phyloP scores from a whole-genome alignment of 2,329 filamentous ascomycete genomes.

The Pseudogymnoascus sp. region DNA sequence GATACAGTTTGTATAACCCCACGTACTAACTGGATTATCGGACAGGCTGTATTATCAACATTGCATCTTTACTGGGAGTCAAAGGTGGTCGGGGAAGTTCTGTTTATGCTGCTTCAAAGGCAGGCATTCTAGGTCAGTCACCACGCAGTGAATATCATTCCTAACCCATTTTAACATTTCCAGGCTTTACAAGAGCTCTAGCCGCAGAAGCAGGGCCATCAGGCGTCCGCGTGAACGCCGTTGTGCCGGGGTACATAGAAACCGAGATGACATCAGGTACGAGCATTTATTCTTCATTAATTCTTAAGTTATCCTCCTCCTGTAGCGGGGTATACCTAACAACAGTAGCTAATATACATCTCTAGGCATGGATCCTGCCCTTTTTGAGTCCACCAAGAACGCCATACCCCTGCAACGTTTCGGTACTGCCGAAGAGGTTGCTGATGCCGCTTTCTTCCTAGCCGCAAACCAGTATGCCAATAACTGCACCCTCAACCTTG shows the following conservation, averaged over 20 bases:
- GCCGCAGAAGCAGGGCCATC: constrained; percentile 53
- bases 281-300: constrained; percentile 12
- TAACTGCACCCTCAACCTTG: constrained; percentile 78
- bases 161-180: not conserved
- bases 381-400: constrained; percentile 19
- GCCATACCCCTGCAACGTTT: constrained; percentile 61
- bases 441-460: constrained; percentile 74
- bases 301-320: constrained; percentile 22
- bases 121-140: constrained; percentile 60
- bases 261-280: constrained; percentile 71
- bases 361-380: constrained; percentile 38
- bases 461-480: constrained; percentile 74
- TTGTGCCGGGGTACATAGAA: constrained; percentile 76
- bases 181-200: constrained; percentile 62
- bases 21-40: not conserved
- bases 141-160: not conserved
- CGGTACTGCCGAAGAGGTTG: constrained; percentile 63
- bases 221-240: constrained; percentile 68
- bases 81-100: constrained; percentile 64
- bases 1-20: not conserved
- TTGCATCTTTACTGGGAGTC: constrained; percentile 66
- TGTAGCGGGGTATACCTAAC: constrained; percentile 15
- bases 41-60: constrained; percentile 67
- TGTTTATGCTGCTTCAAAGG: constrained; percentile 73
- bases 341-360: constrained; percentile 28